Evolutionary conservation across 164 flowering plant species (phyloP).

Genomic region (Kalanchoe fedtschenkoi): DNA sequence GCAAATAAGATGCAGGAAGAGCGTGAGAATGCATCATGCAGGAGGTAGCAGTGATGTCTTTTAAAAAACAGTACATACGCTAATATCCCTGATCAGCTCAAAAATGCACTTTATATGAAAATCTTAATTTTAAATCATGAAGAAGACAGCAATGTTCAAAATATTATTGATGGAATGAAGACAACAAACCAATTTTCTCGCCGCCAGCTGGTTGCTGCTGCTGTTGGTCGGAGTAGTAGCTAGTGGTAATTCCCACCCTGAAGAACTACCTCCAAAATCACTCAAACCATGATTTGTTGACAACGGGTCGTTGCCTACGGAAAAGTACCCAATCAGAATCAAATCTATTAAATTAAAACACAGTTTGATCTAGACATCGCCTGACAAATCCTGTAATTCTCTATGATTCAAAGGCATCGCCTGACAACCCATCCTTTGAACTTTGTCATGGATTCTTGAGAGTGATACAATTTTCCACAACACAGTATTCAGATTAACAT

Average conservation of each 20-base stretch:
- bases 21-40: no score
- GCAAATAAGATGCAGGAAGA: no score
- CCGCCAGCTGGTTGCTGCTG: conserved; percentile 19
- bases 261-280: conserved; percentile 19
- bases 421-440: no score
- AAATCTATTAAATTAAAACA: background rate
- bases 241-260: conserved; percentile 95
- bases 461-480: no score
- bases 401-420: no score
- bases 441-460: no score
- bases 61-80: no score
- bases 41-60: no score
- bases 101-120: no score
- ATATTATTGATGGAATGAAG: background rate
- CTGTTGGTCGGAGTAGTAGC: conserved; percentile 65
- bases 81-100: no score
- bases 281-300: conserved; percentile 19
- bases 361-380: background rate
- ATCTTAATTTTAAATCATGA: no score
- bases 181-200: conserved; percentile 59
- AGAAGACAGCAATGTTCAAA: background rate
- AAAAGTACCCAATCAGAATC: background rate
- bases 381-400: background rate
- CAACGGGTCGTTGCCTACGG: conserved; percentile 31
- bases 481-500: no score